A percentile compares a stretch with the other conserved stretches of the same genome.
These are phyloP conservation scores for Colletotrichum viniferum DNA, from an alignment of 2,329 filamentous ascomycete genomes.

Conservation along the genomic window DNA sequence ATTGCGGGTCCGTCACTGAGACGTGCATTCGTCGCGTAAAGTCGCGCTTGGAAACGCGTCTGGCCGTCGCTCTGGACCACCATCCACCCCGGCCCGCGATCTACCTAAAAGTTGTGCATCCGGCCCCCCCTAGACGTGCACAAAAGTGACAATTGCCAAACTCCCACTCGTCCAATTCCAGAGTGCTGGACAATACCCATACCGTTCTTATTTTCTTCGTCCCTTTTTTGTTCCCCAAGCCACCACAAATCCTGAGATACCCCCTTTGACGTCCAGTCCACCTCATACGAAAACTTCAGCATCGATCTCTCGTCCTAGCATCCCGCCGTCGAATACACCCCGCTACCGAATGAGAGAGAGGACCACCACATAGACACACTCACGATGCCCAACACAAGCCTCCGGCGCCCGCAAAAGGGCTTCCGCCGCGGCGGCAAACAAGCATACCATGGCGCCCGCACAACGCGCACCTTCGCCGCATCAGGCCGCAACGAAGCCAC, in stretches of 20 bases:
- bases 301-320: neutral
- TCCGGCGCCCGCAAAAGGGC: constrained; percentile 67
- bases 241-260: constrained; percentile 6
- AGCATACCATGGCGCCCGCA: constrained; percentile 69
- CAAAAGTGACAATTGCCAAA: constrained; percentile 8
- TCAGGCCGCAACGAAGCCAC: constrained; percentile 82
- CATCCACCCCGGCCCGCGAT: constrained; percentile 1
- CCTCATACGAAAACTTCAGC: neutral
- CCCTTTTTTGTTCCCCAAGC: neutral
- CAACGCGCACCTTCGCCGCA: constrained; percentile 79
- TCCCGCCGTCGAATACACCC: neutral
- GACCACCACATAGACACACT: constrained; percentile 26
- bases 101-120: constrained; percentile 9
- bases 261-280: neutral
- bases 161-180: constrained; percentile 20
- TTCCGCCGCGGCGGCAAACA: constrained; percentile 71
- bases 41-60: constrained; percentile 21
- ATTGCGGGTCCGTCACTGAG: neutral
- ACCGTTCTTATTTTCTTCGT: neutral
- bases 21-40: constrained; percentile 21
- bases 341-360: neutral
- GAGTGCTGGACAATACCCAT: neutral
- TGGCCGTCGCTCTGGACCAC: neutral
- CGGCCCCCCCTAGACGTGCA: neutral
- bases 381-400: constrained; percentile 62